Evolutionary conservation across 2,329 filamentous ascomycete species (phyloP).

Genomic region (Periconia sp.): DNA sequence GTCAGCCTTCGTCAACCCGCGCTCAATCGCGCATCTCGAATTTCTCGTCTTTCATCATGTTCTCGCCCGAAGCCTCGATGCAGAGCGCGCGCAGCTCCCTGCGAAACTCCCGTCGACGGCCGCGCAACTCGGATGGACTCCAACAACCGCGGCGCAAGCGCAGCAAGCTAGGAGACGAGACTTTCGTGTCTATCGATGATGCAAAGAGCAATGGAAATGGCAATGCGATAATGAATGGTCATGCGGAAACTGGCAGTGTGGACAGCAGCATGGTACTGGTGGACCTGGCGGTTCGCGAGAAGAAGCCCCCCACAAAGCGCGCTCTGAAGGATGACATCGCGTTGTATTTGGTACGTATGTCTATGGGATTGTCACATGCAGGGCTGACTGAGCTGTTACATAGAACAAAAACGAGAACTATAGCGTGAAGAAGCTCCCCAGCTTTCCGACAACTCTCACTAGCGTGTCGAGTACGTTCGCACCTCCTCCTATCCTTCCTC

Average conservation of each 20-base stretch:
- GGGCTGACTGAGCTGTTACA: conserved; percentile 13
- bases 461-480: conserved; percentile 66
- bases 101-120: conserved; percentile 54
- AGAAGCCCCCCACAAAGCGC: conserved; percentile 55
- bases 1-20: neutral
- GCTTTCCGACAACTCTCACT: conserved; percentile 78
- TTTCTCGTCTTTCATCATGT: conserved; percentile 36
- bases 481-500: conserved; percentile 12
- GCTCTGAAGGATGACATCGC: conserved; percentile 71
- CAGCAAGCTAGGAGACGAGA: conserved; percentile 54
- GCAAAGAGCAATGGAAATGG: conserved; percentile 43
- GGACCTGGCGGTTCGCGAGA: conserved; percentile 50
- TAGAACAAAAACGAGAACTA: conserved; percentile 87
- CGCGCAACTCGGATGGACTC: conserved; percentile 52
- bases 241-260: conserved; percentile 31
- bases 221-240: conserved; percentile 36
- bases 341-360: conserved; percentile 65
- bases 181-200: conserved; percentile 38
- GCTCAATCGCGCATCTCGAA: conserved; percentile 30
- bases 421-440: conserved; percentile 81
- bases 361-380: conserved; percentile 3
- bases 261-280: conserved; percentile 39
- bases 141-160: conserved; percentile 54
- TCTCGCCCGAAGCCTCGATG: conserved; percentile 45
- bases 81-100: conserved; percentile 46